phyloP scores from a whole-genome alignment of 305 asterid genomes.

The Fraxinus velutina region DNA sequence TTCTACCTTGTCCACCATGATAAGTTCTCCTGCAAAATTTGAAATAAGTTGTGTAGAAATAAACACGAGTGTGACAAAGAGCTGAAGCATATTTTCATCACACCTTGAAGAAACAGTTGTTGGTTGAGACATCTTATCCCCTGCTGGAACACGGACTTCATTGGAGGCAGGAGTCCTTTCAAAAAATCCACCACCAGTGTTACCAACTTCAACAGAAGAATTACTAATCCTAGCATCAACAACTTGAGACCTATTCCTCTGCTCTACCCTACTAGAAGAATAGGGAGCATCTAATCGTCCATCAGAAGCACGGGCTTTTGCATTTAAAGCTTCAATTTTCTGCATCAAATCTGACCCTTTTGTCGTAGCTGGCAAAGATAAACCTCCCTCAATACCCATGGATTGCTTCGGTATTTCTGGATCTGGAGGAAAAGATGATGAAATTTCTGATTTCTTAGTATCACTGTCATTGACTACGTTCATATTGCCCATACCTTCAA shows the following conservation, averaged over 20 bases:
- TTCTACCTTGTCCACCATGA: constrained; percentile 54
- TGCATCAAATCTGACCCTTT: constrained; percentile 64
- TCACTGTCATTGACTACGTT: constrained; percentile 40
- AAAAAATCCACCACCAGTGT: constrained; percentile 26
- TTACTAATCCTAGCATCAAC: constrained; percentile 33
- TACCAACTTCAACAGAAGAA: constrained; percentile 36
- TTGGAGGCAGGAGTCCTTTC: constrained; percentile 31
- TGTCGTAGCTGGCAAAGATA: constrained; percentile 35
- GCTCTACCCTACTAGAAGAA: constrained; percentile 41
- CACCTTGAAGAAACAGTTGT: constrained; percentile 55
- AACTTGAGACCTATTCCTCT: constrained; percentile 34
- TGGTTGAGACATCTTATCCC: constrained; percentile 43
- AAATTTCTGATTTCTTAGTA: constrained; percentile 38
- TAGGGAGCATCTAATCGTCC: constrained; percentile 36
- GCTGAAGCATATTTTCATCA: constrained; percentile 16
- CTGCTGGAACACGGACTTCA: constrained; percentile 38
- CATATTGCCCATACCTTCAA: constrained; percentile 35
- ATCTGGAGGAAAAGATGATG: constrained; percentile 39
- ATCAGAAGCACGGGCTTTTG: constrained; percentile 73
- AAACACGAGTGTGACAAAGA: not conserved
- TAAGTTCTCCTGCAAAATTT: constrained; percentile 49
- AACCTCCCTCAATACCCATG: constrained; percentile 36
- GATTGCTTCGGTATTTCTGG: constrained; percentile 36
- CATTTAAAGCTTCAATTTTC: constrained; percentile 81
- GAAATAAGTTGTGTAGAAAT: constrained; percentile 22